Evolutionary conservation across 2,329 filamentous ascomycete species (phyloP).

Genomic region (Penicillium psychrosexuale): DNA sequence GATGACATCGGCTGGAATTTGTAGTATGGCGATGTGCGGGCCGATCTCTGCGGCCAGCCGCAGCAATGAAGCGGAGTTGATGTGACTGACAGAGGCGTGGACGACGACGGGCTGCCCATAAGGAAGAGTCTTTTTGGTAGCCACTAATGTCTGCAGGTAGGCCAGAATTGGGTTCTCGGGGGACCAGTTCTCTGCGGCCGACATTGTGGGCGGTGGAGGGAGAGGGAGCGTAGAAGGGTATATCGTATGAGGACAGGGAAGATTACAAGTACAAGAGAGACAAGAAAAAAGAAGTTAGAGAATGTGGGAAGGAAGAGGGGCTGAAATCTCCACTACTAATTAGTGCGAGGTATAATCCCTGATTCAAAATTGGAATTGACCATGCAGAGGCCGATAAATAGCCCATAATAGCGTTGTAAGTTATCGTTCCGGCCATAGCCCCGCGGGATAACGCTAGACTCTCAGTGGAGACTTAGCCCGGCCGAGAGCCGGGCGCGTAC

Average conservation of each 20-base stretch:
- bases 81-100: constrained; percentile 57
- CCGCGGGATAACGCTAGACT: background rate
- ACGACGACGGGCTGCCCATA: constrained; percentile 39
- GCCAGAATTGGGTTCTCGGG: constrained; percentile 36
- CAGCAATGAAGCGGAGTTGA: constrained; percentile 54
- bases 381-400: constrained; percentile 2
- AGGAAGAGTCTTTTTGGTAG: constrained; percentile 37
- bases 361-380: constrained; percentile 10
- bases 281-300: constrained; percentile 1
- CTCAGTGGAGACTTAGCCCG: constrained; percentile 1
- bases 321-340: constrained; percentile 16
- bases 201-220: constrained; percentile 18
- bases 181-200: constrained; percentile 10
- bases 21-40: constrained; percentile 59
- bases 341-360: constrained; percentile 18
- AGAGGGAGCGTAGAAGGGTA: background rate
- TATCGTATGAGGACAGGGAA: background rate
- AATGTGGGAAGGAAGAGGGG: constrained; percentile 17
- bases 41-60: constrained; percentile 57
- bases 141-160: constrained; percentile 36
- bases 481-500: background rate
- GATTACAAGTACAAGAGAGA: constrained; percentile 1
- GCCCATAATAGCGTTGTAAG: background rate
- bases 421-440: background rate
- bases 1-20: constrained; percentile 62